Conservation (phyloP, 2,329 filamentous ascomycete species). For the Hypoxylon sp. region DNA sequence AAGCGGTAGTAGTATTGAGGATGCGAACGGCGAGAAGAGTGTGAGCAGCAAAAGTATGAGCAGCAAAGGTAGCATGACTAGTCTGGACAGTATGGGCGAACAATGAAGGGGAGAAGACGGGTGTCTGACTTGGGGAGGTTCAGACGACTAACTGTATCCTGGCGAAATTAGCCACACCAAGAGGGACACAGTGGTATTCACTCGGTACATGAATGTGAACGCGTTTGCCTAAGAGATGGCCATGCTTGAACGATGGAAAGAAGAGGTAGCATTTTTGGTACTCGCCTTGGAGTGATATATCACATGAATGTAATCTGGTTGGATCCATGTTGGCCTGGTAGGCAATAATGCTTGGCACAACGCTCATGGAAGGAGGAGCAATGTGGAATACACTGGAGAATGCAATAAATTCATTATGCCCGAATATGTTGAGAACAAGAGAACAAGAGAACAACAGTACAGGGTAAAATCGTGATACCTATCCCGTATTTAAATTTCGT, state of each 20-base stretch:
- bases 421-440: slow-evolving; percentile 1
- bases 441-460: too few relatives aligned
- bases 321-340: neutral
- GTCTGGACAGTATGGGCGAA: too few relatives aligned
- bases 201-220: neutral
- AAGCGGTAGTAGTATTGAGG: neutral
- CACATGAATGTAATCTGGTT: neutral
- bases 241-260: neutral
- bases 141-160: neutral
- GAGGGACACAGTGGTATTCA: neutral
- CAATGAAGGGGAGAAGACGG: neutral
- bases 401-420: neutral
- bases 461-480: slow-evolving; percentile 15
- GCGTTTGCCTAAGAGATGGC: neutral
- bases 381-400: neutral
- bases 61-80: neutral
- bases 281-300: neutral
- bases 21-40: too few relatives aligned
- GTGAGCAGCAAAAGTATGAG: too few relatives aligned
- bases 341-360: neutral
- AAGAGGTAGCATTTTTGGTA: neutral
- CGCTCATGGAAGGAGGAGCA: neutral
- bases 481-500: slow-evolving; percentile 9
- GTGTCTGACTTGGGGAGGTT: neutral
- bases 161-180: neutral